Percentiles rank a stretch among this genome's conserved stretches.
Conservation (phyloP, 108 stramenopile species). For the Fragilariopsis cylindrus region DNA sequence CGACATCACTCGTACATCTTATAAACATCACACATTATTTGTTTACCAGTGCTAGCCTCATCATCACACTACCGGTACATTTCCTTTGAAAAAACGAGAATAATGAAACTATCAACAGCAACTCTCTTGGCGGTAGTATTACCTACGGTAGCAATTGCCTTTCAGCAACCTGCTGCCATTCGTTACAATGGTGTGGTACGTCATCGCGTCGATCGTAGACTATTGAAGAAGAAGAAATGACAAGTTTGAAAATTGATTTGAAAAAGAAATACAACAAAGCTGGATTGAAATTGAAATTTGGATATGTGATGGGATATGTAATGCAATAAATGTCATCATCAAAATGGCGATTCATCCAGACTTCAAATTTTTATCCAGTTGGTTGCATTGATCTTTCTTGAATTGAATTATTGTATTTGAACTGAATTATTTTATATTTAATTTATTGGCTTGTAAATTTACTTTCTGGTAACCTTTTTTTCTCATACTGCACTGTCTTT, state of each 20-base stretch:
- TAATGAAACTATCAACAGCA: conserved; percentile 9
- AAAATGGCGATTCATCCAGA: neutral
- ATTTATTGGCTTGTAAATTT: too few species aligned
- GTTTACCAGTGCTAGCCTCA: too few species aligned
- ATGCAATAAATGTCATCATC: neutral
- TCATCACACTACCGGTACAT: too few species aligned
- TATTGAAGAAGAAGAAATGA: neutral
- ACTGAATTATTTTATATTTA: too few species aligned
- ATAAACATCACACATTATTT: too few species aligned
- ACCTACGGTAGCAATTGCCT: conserved; percentile 7
- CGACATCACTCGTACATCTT: too few species aligned
- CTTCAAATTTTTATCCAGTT: neutral
- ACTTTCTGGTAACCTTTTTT: neutral
- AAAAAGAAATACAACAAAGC: neutral
- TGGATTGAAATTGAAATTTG: neutral
- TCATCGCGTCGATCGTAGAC: neutral
- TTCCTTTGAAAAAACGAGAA: too few species aligned
- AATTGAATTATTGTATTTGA: neutral
- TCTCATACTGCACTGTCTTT: neutral
- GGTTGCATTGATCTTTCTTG: neutral
- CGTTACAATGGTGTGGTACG: conserved; percentile 18
- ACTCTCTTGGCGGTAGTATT: conserved; percentile 2
- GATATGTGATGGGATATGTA: neutral
- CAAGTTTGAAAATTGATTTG: neutral
- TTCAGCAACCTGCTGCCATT: conserved; percentile 5